phyloP scores from a whole-genome alignment of 495 filamentous ascomycete genomes.

The Daldinia loculata region DNA sequence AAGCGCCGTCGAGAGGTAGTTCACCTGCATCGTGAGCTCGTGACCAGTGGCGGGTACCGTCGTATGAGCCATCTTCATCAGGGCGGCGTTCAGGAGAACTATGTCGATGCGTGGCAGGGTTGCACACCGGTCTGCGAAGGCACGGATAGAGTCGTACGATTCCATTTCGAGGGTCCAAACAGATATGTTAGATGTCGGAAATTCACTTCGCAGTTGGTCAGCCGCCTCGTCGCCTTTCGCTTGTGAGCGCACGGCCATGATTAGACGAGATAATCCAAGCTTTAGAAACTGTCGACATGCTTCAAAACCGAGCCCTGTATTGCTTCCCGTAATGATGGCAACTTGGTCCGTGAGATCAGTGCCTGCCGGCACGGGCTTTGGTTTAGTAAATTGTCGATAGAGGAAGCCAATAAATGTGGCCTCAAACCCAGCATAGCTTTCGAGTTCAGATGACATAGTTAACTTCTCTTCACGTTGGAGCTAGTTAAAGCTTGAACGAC shows the following conservation, averaged over 20 bases:
- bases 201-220: background rate
- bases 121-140: background rate
- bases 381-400: background rate
- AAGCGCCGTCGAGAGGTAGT: background rate
- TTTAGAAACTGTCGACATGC: background rate
- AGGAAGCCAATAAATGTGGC: background rate
- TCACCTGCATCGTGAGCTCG: background rate
- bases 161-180: constrained; percentile 1
- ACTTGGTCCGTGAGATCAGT: background rate
- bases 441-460: background rate
- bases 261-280: background rate
- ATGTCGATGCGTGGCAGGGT: background rate
- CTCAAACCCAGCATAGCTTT: background rate
- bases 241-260: background rate
- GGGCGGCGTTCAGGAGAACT: background rate
- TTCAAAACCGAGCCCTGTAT: background rate
- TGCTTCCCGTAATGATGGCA: background rate
- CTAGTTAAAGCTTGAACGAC: background rate
- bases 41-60: background rate
- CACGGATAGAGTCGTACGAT: background rate
- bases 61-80: background rate
- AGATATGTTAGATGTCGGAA: background rate
- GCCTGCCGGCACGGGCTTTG: background rate
- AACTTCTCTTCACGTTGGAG: background rate
- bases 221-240: background rate